Base-by-base conservation (phyloP, 176 grass and related monocot species). In the Bonia amplexicaulis region DNA sequence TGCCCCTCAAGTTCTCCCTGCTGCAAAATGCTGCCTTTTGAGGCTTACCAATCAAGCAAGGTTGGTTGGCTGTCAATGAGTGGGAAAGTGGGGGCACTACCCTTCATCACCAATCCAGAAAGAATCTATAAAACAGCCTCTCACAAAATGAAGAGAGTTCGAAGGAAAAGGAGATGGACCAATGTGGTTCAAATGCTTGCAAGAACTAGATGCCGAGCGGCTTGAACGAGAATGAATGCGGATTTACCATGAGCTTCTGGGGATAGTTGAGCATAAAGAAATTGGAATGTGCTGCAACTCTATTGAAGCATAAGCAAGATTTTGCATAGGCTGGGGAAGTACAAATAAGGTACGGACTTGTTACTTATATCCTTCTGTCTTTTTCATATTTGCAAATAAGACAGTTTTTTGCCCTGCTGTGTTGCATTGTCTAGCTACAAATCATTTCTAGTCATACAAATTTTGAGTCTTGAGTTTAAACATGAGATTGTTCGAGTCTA, bases 21-120 rank as follows among this genome's bases (percentile, higher is more conserved):
- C 87, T 53, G 60, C 19, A 23, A 80, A 55, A 61, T 68, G 57
- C 71, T 46, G 58, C 82, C 80, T 89, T 79, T 80, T 66, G 89
- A 90, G 71, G 80, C 93, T 95, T 95, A 13, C 65, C 74, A 51
- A 74, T 89, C 79, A 95, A 95, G 93, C 84, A 95, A 92, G 89
- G 93, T 95, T 87, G 90, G 90, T 84, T 78, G 67, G 88, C 66
- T 66, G 85, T 89, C 90, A 92, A 82, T 51, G 88, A 89, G 90
- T 90, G 71, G 82, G 81, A 73, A 88, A 92, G 86, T 86, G 77
- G 82, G 77, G 82, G 69, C 88, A 70, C 84, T 76, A 84, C 45
- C 87, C 74, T 71, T 69, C 77, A 72, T 72, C 84, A 86, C 55
- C 86, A 72, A 84, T 88, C 73, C 72, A 62, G 17, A 87, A 85